Base-by-base conservation (phyloP, 306 rosid species). In the Sicyos baderoa region DNA sequence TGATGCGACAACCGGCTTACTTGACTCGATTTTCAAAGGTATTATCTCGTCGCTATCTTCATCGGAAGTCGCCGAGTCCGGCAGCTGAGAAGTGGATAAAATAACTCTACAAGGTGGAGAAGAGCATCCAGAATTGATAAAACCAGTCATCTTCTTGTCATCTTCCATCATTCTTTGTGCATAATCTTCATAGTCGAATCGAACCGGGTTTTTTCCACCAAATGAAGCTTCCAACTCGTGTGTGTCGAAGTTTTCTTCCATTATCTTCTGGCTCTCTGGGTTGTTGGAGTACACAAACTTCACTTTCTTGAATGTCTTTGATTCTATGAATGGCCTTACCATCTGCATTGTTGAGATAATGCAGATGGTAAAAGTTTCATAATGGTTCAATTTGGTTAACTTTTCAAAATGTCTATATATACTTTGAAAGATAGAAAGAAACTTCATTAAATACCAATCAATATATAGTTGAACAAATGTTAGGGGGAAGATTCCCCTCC, bases 241-340 rank as follows among this genome's bases (percentile, higher is more conserved):
- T 77, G 72, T 59, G 72, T 83, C 79, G 35, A 90, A 86, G 52
- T 83, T 45, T 68, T 90, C 95, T 75, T 84, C 84, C 85, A 90
- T 83, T 63, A 78, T 72, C 89, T 42, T 69, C 77, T 71, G 71
- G 77, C 93, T 84, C 65, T 61, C 84, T 7, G 79, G 81, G 80
- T 86, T 82, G 71, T 79, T 81, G 19, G 95, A 79, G 82, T 86
- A 88, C 52, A 81, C 89, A 77, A 91, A 86, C 76, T 25, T 83
- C 78, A 79, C 90, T 82, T 88, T 91, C 78, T 75, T 83, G 79
- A 54, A 71, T 23, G 97, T 91, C 75, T 81, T 85, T 2, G 79
- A 77, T 69, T 91, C 97, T 40, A 91, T 72, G 80, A 91, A 91
- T 70, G 92, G 93, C 63, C 86, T 91, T 75, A 86, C 91, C 86